Evolutionary conservation across 1,284 basidiomycete genomes (phyloP), one percentile per base, ranked within the genome.

Genomic region (Volvariella volvacea): DNA sequence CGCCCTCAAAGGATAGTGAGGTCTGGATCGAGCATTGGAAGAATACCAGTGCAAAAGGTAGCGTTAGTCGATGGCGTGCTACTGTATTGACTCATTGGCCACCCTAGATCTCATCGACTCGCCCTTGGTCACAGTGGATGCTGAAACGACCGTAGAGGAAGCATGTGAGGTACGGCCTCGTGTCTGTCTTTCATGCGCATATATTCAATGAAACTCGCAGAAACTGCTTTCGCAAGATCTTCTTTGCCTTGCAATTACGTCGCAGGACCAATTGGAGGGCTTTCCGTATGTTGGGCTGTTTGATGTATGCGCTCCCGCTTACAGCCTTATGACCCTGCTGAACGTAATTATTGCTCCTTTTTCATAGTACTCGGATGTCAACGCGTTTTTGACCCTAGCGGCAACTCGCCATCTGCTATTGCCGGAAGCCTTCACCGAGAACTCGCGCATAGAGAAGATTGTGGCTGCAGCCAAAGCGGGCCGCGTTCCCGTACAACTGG

Each of bases 351-450:
- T 25, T 36, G 41, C n/a, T 36, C 16, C 30, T 28, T 14, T 28
- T 39, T 38, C 43, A 31, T 52, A 89, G 86, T 88, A 78, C 52
- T 79, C 86, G 12, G 86, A 89, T 55, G 83, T 89, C 17, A 89
- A 89, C 55, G 83, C 86, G 16, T 89, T 89, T 55, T 62, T 89
- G 50, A 86, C 83, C 1, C 67, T 89, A 34, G 86, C 86, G 4
- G 86, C 87, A 4, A 88, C 83, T 3, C 69, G 80, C 33, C 84
- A 88, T 57, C 82, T 76, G 2, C 68, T 83, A 38, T 62, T 66
- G 19, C 67, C 72, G 0, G 80, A 83, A 25, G 74, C 81, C 42
- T 58, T 85, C 15, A 66, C 67, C 28, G 76, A 73, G 14, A 76
- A 80, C 52, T 64, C 76, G 2, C 75, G 78, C 2, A 69, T 79